Evolutionary conservation across 306 rosid species (phyloP), one percentile per base, ranked within the genome.

Genomic region (Pterocarpus macrocarpus): DNA sequence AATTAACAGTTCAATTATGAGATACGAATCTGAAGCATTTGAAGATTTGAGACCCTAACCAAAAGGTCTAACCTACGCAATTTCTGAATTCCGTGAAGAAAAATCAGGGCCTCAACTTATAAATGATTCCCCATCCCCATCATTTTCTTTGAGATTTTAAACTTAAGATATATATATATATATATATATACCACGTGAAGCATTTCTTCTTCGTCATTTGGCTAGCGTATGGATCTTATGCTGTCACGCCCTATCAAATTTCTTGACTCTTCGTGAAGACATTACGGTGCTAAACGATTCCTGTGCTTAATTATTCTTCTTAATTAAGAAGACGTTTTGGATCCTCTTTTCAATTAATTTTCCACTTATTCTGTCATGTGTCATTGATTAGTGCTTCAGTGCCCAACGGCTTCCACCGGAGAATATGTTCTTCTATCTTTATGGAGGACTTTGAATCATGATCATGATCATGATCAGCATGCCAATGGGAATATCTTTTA

Each of bases 201-300:
- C 75, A 9, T 68, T 41, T 70, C 44, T 36, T 65, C 32, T 49
- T 70, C 55, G 43, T 41, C 62, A 49, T 7, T 36, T 49, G 30
- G 28, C 12, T 49, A 45, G 7, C 22, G 5, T 28, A 52, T 73
- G 78, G 67, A 57, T 22, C 8, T 14, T 4, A 28, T 57, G 39
- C 15, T 9, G 45, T n/a, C 69, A 73, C n/a, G 58, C 44, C 69
- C 58, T 44, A 33, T 58, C 41, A 39, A 43, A 57, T 28, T 62
- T 43, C 44, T 9, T 2, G 78, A 8, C 79, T 75, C 70, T 62
- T 76, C 14, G 15, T 44, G 28, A n/a, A 76, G 64, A 49, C 52
- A 36, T 22, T 56, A 17, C 15, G 35, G 30, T n/a, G 22, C 32
- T 10, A 62, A 75, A 44, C 7, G 7, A 76, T 50, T 49, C 8